Evolutionary conservation across 257 asterid genomes (phyloP).

Genomic region (Lantana camara): DNA sequence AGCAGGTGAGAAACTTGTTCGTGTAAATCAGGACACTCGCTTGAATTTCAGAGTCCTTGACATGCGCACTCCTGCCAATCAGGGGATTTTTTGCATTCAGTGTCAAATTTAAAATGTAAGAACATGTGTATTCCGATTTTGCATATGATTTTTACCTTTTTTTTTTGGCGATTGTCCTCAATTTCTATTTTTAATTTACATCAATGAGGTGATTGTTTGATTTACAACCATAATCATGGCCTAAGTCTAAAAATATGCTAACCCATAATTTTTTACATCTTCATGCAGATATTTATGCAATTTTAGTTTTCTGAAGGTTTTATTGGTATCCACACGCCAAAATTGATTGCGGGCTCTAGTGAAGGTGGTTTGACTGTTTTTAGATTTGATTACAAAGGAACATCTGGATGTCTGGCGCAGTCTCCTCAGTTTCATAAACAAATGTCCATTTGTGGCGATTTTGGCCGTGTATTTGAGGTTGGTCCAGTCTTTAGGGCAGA

Average conservation of each 20-base stretch:
- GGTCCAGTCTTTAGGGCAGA: too few species aligned
- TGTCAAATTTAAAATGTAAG: conserved; percentile 76
- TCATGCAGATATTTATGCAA: conserved; percentile 68
- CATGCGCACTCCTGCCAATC: too few species aligned
- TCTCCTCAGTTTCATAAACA: too few species aligned
- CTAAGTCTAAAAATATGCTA: neutral
- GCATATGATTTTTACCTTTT: neutral
- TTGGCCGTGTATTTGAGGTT: too few species aligned
- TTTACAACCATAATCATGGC: too few species aligned
- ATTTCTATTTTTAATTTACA: too few species aligned
- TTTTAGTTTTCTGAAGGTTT: conserved; percentile 64
- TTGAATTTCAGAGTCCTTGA: too few species aligned
- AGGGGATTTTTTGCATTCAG: too few species aligned
- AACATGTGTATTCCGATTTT: neutral
- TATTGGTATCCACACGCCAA: conserved; percentile 81
- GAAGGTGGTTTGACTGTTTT: conserved; percentile 97
- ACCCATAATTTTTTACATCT: neutral
- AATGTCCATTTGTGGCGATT: too few species aligned
- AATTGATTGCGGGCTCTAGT: conserved; percentile 84
- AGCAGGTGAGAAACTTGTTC: conserved; percentile 21
- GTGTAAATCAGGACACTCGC: too few species aligned
- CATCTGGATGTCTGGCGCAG: too few species aligned
- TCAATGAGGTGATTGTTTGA: too few species aligned
- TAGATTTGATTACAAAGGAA: conserved; percentile 75
- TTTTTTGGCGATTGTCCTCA: neutral